phyloP scores from a whole-genome alignment of 257 asterid genomes.

The Forsythia viridissima region DNA sequence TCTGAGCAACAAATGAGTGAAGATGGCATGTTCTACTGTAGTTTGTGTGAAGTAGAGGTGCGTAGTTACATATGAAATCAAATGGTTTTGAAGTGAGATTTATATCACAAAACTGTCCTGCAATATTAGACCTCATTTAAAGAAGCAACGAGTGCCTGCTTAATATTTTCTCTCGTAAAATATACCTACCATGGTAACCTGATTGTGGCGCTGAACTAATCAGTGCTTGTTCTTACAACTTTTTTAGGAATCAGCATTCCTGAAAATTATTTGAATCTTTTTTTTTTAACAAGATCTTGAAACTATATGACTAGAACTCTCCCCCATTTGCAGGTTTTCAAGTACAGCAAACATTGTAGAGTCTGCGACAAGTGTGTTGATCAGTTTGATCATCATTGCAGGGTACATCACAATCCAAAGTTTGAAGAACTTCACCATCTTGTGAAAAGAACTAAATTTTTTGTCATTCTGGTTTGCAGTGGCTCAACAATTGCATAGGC shows the following conservation, averaged over 20 bases:
- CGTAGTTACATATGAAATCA: constrained; percentile 16
- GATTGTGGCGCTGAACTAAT: neutral
- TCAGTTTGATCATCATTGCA: constrained; percentile 96
- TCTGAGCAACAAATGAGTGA: constrained; percentile 72
- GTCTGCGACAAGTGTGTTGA: constrained; percentile 97
- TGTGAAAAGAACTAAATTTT: constrained; percentile 5
- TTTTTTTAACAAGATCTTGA: no score
- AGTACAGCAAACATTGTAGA: constrained; percentile 98
- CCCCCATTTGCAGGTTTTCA: constrained; percentile 68
- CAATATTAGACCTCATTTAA: no score
- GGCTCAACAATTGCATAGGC: constrained; percentile 99
- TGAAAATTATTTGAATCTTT: neutral
- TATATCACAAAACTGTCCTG: no score
- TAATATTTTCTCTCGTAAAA: no score
- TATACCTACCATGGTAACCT: neutral
- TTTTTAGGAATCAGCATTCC: no score
- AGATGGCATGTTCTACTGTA: constrained; percentile 99
- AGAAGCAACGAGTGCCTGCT: no score
- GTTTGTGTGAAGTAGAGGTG: constrained; percentile 99
- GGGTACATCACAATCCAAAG: constrained; percentile 51
- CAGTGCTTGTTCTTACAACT: neutral
- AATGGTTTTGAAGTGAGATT: neutral
- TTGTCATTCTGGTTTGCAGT: constrained; percentile 47
- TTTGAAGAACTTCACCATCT: constrained; percentile 12
- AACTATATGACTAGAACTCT: neutral